Percentiles rank a stretch among this genome's conserved stretches.
Evolutionary conservation across 371 early-diverging fungal species (phyloP).

Genomic region (Lichtheimia ornata): DNA sequence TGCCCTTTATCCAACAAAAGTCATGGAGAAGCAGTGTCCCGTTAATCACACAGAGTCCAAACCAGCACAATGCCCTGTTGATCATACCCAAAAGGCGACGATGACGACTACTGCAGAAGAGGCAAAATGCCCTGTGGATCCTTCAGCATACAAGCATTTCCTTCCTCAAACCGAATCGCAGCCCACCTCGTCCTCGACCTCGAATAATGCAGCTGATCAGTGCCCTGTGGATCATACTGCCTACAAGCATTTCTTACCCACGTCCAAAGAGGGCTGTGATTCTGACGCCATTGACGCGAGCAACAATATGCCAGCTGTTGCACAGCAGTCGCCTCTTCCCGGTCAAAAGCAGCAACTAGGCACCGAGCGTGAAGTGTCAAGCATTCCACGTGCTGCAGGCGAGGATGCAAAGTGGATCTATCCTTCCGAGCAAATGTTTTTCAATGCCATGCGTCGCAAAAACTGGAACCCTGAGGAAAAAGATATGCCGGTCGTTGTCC

Average conservation of each 20-base stretch:
- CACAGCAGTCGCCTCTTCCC: conserved; percentile 58
- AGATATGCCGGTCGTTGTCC: conserved; percentile 48
- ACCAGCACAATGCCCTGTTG: conserved; percentile 30
- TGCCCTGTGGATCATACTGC: conserved; percentile 55
- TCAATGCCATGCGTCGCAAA: conserved; percentile 91
- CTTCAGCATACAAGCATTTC: conserved; percentile 56
- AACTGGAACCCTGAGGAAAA: conserved; percentile 82
- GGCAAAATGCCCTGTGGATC: conserved; percentile 41
- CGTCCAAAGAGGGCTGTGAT: conserved; percentile 44
- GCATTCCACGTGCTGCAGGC: conserved; percentile 70
- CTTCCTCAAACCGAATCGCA: conserved; percentile 22
- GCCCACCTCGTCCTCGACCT: neutral
- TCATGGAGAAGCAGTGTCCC: conserved; percentile 1
- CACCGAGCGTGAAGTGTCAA: conserved; percentile 64
- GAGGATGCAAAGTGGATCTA: conserved; percentile 85
- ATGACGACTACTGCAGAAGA: conserved; percentile 10
- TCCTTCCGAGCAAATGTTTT: conserved; percentile 94
- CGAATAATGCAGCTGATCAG: conserved; percentile 21
- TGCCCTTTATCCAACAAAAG: too few relatives aligned
- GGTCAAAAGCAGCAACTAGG: conserved; percentile 60
- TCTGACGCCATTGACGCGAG: conserved; percentile 61
- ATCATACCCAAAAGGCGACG: conserved; percentile 19
- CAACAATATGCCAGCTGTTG: conserved; percentile 78
- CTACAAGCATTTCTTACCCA: conserved; percentile 41
- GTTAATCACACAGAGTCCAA: conserved; percentile 5